Evolutionary conservation across 768 basidiomycete genomes (phyloP).

Genomic region (Serendipita sp.): DNA sequence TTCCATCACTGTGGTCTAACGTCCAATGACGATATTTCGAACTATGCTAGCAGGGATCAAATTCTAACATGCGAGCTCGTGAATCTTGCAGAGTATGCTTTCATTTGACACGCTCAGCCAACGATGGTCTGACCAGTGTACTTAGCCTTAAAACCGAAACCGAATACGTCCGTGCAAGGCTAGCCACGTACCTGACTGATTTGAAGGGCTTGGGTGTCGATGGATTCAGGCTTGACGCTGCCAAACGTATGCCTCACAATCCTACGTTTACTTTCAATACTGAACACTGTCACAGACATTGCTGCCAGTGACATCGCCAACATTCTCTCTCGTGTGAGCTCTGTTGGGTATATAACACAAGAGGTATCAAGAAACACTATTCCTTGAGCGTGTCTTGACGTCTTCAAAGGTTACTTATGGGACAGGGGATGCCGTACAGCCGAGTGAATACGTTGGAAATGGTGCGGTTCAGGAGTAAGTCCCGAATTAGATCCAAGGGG

Average conservation of each 20-base stretch:
- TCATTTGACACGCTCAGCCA: not conserved
- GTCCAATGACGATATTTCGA: conserved; percentile 35
- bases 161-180: conserved; percentile 36
- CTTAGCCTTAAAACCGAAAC: conserved; percentile 30
- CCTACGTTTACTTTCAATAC: not conserved
- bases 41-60: conserved; percentile 37
- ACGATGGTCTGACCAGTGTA: not conserved
- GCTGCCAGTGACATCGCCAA: conserved; percentile 35
- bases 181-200: conserved; percentile 45
- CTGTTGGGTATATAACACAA: conserved; percentile 43
- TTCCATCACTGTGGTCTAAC: conserved; percentile 53
- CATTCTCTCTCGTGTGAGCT: conserved; percentile 31
- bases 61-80: conserved; percentile 39
- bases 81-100: conserved; percentile 35
- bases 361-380: conserved; percentile 21
- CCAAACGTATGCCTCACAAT: conserved; percentile 16
- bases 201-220: conserved; percentile 39
- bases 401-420: conserved; percentile 21
- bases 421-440: conserved; percentile 36
- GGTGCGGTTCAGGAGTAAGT: conserved; percentile 51
- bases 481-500: not conserved
- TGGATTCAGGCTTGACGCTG: conserved; percentile 46
- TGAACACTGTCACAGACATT: conserved; percentile 29
- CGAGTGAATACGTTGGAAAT: conserved; percentile 38
- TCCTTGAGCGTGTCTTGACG: not conserved